Base-by-base conservation (phyloP, 1,284 basidiomycete genomes). In the Leccinum glutinopallens region DNA sequence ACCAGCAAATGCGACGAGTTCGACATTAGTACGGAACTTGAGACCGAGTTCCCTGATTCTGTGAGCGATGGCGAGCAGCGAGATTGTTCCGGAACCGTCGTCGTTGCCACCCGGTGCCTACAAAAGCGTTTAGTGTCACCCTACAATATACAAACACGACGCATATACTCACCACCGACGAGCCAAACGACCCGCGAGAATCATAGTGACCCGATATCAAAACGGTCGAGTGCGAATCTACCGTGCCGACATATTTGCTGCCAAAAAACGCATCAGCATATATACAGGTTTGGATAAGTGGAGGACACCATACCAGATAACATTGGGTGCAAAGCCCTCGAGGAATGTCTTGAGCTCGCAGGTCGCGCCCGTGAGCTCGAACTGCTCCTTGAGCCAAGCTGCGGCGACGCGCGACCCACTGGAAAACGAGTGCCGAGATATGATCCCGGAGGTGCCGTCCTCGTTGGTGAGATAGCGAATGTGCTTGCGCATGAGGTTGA, bases 201-300 rank as follows among this genome's bases (percentile, higher is more conserved):
- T 96, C 93, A 73, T 94, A 94, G 76, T 95, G 93, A 2, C 87
- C 92, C 63, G 89, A 90, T 59, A 95, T 79, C 58, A 96, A 81
- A 32, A 92, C 85, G 43, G 81, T 90, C 67, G 83, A 86, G 46
- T 85, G 77, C 43, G 78, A 6, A 54, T 72, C 69, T 12, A 41
- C 78, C 17, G 79, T 77, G 2, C 86, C 77, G 6, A 78, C 54
- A 70, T 90, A 92, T 55, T 81, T 81, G 71, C 89, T 91, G 13
- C 65, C 55, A 67, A 5, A 1, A 37, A 25, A 17, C 35, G 15
- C 12, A 57, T 51, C 63, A 43, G n/a, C 57, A 33, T 53, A 32
- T 33, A n/a, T 6, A 54, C 9, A n/a, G 4, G 37, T 12, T 5
- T 17, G 5, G 22, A 33, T 7, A 3, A 12, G 32, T 43, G 13